These are phyloP conservation scores for Colletotrichum endophyticum DNA, from an alignment of 2,329 filamentous ascomycete genomes.

Conservation along the genomic window DNA sequence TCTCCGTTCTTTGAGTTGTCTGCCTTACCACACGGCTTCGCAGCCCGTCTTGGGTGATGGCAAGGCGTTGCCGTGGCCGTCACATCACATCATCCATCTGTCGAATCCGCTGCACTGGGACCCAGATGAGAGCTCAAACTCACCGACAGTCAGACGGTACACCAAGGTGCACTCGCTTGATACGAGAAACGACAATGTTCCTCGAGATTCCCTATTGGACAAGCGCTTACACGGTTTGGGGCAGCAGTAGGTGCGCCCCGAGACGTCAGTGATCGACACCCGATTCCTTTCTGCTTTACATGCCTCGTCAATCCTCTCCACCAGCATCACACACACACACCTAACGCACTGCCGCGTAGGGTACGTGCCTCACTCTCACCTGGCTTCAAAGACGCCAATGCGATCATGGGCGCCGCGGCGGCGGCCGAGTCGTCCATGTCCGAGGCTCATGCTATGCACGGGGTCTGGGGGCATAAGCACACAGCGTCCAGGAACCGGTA, in stretches of 20 bases:
- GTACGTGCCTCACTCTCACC: neutral
- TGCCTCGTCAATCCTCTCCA: neutral
- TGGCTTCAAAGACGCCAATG: neutral
- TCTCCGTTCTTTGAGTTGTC: neutral
- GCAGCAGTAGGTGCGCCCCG: neutral
- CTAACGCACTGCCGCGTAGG: neutral
- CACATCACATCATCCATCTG: neutral
- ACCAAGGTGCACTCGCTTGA: neutral
- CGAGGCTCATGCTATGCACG: neutral
- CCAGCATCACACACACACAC: neutral
- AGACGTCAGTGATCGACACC: neutral
- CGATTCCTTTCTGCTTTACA: neutral
- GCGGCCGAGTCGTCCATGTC: neutral
- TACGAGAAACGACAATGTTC: neutral
- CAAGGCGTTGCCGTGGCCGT: neutral
- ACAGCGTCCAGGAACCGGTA: slow-evolving; percentile 6
- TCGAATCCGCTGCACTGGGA: neutral
- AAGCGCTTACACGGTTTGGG: neutral
- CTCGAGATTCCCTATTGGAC: neutral
- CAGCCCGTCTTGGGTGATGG: neutral
- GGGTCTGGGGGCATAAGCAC: neutral
- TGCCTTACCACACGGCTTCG: neutral
- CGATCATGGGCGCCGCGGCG: neutral
- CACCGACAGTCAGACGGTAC: neutral
- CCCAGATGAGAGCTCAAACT: neutral